A percentile compares a stretch with the other conserved stretches of the same genome.
These are phyloP conservation scores for Gastrolobium bilobum DNA, from an alignment of 306 rosid species.

Conservation along the genomic window DNA sequence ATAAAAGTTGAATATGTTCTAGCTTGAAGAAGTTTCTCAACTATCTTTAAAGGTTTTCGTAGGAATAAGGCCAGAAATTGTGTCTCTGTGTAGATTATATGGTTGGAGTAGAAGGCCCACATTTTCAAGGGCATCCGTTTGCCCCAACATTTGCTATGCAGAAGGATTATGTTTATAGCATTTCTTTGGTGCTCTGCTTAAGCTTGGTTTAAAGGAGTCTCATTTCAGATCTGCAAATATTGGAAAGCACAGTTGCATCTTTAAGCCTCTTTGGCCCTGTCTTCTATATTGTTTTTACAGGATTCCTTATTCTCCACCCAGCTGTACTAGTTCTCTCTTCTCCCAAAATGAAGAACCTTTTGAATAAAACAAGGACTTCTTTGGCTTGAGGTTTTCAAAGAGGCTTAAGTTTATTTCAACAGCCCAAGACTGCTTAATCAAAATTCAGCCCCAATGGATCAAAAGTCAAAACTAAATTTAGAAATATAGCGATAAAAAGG, in stretches of 20 bases:
- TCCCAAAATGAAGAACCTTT: neutral
- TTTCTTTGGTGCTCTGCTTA: neutral
- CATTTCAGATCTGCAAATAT: neutral
- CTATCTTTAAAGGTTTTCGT: neutral
- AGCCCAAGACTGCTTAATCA: neutral
- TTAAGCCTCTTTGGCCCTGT: slow-evolving; percentile 20
- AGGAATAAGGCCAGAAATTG: neutral
- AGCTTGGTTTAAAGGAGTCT: slow-evolving; percentile 19
- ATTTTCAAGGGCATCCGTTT: slow-evolving; percentile 5
- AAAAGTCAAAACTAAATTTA: slow-evolving; percentile 19
- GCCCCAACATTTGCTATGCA: slow-evolving; percentile 11
- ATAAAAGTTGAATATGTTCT: neutral
- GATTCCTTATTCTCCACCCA: slow-evolving; percentile 1
- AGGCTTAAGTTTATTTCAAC: slow-evolving; percentile 20
- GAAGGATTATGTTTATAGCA: slow-evolving; percentile 21
- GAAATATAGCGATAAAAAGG: slow-evolving; percentile 15
- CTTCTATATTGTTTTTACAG: slow-evolving; percentile 1
- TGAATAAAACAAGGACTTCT: slow-evolving; percentile 1
- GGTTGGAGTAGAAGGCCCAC: neutral
- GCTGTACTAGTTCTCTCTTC: neutral
- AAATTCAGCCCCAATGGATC: slow-evolving; percentile 35
- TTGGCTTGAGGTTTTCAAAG: slow-evolving; percentile 29
- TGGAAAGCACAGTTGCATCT: slow-evolving; percentile 6
- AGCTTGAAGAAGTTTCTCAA: neutral
- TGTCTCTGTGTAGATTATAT: neutral